Conservation (phyloP, 106 monocot species). For the Triglochin maritima region DNA sequence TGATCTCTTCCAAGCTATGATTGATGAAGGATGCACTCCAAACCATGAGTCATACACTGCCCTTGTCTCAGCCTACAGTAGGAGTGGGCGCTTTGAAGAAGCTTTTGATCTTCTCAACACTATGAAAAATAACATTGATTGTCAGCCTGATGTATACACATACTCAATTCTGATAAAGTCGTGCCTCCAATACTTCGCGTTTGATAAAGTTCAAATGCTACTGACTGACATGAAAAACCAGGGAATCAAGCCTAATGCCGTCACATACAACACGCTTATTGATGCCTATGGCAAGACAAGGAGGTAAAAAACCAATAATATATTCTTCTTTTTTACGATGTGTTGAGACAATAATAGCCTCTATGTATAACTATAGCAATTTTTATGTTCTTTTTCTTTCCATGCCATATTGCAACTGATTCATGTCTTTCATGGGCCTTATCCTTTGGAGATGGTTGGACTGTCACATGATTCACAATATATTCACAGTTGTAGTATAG, state of each 20-base stretch:
- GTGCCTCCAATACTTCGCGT: conserved; percentile 52
- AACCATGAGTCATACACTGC: conserved; percentile 92
- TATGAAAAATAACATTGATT: conserved; percentile 76
- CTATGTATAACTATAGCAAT: no score
- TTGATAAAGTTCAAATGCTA: conserved; percentile 61
- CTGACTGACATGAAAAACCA: conserved; percentile 55
- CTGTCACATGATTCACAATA: background rate
- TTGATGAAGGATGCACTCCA: conserved; percentile 72
- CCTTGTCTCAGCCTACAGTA: conserved; percentile 85
- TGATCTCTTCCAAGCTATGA: conserved; percentile 67
- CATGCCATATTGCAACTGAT: no score
- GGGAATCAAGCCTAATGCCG: conserved; percentile 59
- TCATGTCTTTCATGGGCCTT: no score
- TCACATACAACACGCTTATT: conserved; percentile 88
- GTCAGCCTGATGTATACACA: conserved; percentile 86
- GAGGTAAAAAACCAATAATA: conserved; percentile 29
- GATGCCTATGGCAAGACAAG: conserved; percentile 93
- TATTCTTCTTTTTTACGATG: conserved; percentile 8
- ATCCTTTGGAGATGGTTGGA: no score
- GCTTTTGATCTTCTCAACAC: conserved; percentile 66
- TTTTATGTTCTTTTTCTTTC: no score
- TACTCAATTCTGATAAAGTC: conserved; percentile 95
- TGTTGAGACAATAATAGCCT: background rate
- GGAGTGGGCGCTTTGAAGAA: conserved; percentile 68
- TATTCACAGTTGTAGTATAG: no score